These are phyloP conservation scores for Parachaetomium inaequale DNA, from an alignment of 495 filamentous ascomycete genomes.

Conservation along the genomic window DNA sequence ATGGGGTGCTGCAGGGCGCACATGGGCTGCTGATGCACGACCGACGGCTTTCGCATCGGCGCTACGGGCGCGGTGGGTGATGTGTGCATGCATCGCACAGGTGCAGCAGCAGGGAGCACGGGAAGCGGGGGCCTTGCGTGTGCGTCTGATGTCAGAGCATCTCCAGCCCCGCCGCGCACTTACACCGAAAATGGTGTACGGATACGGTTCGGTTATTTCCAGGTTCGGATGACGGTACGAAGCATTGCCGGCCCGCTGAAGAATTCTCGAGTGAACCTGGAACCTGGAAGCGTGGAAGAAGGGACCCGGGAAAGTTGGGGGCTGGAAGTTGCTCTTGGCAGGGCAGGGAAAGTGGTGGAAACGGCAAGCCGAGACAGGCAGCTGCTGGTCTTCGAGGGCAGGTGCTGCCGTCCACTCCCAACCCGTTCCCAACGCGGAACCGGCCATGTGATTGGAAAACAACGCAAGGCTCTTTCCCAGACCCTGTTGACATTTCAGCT, in stretches of 20 bases:
- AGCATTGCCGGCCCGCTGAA: background rate
- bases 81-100: conserved; percentile 4
- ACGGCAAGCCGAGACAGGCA: background rate
- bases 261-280: background rate
- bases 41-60: conserved; percentile 1
- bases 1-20: background rate
- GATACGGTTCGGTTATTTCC: background rate
- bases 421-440: background rate
- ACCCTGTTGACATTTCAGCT: background rate
- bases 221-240: background rate
- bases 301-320: background rate
- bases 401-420: background rate
- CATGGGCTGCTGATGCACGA: conserved; percentile 2
- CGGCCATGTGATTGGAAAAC: background rate
- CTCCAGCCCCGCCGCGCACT: background rate
- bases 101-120: background rate
- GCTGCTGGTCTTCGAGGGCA: background rate
- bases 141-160: conserved; percentile 5
- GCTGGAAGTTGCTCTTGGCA: background rate
- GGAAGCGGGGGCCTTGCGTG: background rate
- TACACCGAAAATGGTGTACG: background rate
- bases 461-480: background rate
- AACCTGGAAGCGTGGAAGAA: background rate
- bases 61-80: background rate
- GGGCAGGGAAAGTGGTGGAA: background rate